A percentile compares a stretch with the other conserved stretches of the same genome.
Evolutionary conservation across 2,329 filamentous ascomycete genomes (phyloP).

Genomic region (Calonectria ilicicola): DNA sequence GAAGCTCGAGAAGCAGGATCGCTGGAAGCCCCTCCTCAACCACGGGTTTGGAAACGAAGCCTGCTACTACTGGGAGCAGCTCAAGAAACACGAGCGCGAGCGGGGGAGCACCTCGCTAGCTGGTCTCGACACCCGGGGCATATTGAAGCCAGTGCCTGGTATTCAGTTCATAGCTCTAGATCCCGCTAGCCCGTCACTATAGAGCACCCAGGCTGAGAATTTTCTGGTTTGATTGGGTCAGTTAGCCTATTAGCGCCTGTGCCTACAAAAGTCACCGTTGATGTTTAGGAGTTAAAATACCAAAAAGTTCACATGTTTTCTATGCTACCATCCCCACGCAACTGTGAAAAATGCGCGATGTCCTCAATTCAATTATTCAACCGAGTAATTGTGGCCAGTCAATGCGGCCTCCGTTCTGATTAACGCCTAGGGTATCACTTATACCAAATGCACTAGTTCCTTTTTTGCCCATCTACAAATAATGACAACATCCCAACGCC

Average conservation of each 20-base stretch:
- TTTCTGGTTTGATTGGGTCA: neutral
- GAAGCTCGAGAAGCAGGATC: slow-evolving; percentile 16
- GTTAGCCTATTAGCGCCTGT: no score
- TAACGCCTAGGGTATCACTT: slow-evolving; percentile 39
- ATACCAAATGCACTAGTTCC: slow-evolving; percentile 20
- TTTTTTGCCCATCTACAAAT: neutral
- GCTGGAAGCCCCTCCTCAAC: slow-evolving; percentile 22
- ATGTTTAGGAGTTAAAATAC: neutral
- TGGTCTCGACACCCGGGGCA: slow-evolving; percentile 20
- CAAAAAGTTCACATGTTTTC: neutral
- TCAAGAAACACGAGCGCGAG: slow-evolving; percentile 9
- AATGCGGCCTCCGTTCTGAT: neutral
- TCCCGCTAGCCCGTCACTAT: neutral
- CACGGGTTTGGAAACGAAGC: slow-evolving; percentile 16
- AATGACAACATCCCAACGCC: neutral
- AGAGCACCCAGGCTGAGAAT: neutral
- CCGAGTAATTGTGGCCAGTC: neutral
- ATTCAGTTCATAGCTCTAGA: neutral
- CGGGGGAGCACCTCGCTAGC: slow-evolving; percentile 9
- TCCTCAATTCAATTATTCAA: neutral
- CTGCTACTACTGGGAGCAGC: slow-evolving; percentile 25
- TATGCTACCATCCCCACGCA: neutral
- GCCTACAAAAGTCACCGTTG: neutral
- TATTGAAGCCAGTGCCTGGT: slow-evolving; percentile 1
- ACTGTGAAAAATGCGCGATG: neutral